Base-by-base conservation (phyloP, 352 stramenopile genomes). In the Globisporangium cederbergense region DNA sequence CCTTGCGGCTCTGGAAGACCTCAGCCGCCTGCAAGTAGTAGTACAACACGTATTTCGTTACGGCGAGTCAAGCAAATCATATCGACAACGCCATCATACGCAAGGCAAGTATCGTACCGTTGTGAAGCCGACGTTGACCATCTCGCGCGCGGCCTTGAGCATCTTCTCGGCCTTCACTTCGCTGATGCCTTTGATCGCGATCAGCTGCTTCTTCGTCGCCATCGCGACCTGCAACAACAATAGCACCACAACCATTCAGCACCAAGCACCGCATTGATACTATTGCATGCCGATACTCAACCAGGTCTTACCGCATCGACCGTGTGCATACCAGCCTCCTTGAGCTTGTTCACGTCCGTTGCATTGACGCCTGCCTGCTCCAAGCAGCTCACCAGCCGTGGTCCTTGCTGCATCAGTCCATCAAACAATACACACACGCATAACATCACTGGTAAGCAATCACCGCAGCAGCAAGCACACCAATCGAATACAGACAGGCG, bases 161-260 rank as follows among this genome's bases (percentile, higher is more conserved):
- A 99, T 95, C 71, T 99, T 99, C 11, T 97, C 75, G 1, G 98
- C 98, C 68, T 99, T 99, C 47, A 98, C 95, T 79, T 99, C 98
- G 43, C 95, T 99, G 65, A 99, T 99, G 20, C 98, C 98, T 62
- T 99, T 99, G 59, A 99, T 98, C 32, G 95, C 82, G 18, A 97
- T 89, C n/a, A 99, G 85, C 72, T 98, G 96, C 53, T 97, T 96
- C 70, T 98, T 94, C 0, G 97, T 99, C 14, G 96, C 88, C 86
- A 99, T 98, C 4, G 97, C 97, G 60, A 99, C 77, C 80, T 92
- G 52, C 13, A 30, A 49, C 2, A 25, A 2, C 25, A 28, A 28
- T 1, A 28, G 1, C 25, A 28, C 25, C 25, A 28, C 25, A 28
- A 28, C 25, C 25, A 28, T 28, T 28, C 25, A 28, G 25, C 25